Evolutionary conservation across 1,139 yeast species (phyloP), one percentile per base, ranked within the genome.

Genomic region (Debaryomyces coudertii): DNA sequence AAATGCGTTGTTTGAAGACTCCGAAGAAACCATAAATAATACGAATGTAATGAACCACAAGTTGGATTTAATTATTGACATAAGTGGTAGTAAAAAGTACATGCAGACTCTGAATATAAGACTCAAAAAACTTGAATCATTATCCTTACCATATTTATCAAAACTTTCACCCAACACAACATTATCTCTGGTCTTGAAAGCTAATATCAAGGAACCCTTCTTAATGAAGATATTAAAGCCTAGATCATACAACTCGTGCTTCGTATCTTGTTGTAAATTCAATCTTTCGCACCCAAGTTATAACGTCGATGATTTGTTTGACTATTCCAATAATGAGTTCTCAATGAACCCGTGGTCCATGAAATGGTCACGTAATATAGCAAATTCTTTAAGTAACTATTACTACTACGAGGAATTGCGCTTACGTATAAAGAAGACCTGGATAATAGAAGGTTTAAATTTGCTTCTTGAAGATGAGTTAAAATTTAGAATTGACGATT

Each of bases 231-330:
- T 74, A 15, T 50, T 75, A 51, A 73, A 73, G 52, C 77, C 79
- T 9, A 75, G 74, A 51, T 43, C 55, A 14, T 38, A 43, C 9
- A 62, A 65, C 1, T 67, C 77, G 1, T 51, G 64, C 2, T 68
- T 66, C 40, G 68, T 74, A 5, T 64, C 76, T n/a, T 66, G 68
- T 38, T 74, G 80, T 54, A 63, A 63, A 33, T 73, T 68, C 50
- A 46, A 56, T 11, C 45, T 65, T 2, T 49, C 57, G 11, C 62
- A 57, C 30, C 78, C 79, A 2, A 61, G 70, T 18, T 74, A 75
- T 53, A 56, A 60, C 44, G 62, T 72, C 22, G 73, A 69, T 43
- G 55, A 60, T 33, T 52, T 65, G 27, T 53, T 64, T 25, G 65
- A 62, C 36, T 59, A 59, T 37, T 54, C 58, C 14, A 55, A 58